phyloP scores from a whole-genome alignment of 805 yeast genomes.

The Pichia rugopelliculosa region DNA sequence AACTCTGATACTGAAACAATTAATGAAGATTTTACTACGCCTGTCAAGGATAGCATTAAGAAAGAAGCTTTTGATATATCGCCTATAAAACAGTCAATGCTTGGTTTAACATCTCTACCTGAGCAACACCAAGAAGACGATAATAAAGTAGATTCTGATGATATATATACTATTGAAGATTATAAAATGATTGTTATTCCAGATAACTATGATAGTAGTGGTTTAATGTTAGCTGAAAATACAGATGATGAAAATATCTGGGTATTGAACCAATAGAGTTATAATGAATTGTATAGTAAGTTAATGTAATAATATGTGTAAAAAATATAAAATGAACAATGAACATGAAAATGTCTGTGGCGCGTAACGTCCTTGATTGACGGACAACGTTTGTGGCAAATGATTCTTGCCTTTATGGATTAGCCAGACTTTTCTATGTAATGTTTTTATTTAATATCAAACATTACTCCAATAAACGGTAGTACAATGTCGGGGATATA shows the following conservation, averaged over 20 bases:
- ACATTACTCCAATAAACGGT: too few species aligned
- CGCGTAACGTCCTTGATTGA: background rate
- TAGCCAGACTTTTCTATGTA: background rate
- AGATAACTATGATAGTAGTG: constrained; percentile 2
- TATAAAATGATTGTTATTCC: background rate
- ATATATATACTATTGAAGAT: background rate
- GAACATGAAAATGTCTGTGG: too few species aligned
- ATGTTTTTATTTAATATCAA: too few species aligned
- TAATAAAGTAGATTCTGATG: background rate
- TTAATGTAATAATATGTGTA: too few species aligned
- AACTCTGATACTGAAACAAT: background rate
- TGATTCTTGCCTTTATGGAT: background rate
- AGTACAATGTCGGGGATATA: constrained; percentile 7
- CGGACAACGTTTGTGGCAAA: too few species aligned
- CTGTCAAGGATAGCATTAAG: background rate
- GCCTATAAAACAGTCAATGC: background rate
- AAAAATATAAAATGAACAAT: too few species aligned
- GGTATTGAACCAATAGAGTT: background rate
- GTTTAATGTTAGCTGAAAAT: constrained; percentile 2
- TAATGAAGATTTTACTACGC: background rate
- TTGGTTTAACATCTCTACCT: background rate
- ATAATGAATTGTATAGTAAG: too few species aligned
- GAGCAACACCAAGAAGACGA: background rate
- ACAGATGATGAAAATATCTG: constrained; percentile 7
- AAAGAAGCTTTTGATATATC: too few species aligned